Evolutionary conservation across 495 filamentous ascomycete genomes (phyloP).

Genomic region (Trichoderma orchidacearum): DNA sequence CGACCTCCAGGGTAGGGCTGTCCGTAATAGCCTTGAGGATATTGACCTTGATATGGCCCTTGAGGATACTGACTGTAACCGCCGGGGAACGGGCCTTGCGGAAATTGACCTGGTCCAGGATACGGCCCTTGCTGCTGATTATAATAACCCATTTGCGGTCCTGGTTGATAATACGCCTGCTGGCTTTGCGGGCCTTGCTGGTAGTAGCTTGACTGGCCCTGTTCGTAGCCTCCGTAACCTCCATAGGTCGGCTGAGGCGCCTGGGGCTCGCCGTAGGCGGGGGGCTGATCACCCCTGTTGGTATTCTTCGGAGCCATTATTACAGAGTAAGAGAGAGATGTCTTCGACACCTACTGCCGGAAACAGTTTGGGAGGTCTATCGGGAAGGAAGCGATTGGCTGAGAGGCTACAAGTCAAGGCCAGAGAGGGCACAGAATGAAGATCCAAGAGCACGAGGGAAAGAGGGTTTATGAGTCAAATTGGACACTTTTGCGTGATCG

Average conservation of each 20-base stretch:
- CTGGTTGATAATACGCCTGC: slow-evolving; percentile 20
- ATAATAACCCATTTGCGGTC: slow-evolving; percentile 28
- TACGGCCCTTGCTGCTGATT: slow-evolving; percentile 13
- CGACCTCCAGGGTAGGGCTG: slow-evolving; percentile 8
- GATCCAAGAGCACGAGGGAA: no score
- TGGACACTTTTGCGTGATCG: background rate
- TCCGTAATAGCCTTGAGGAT: slow-evolving; percentile 12
- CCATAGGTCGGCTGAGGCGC: background rate
- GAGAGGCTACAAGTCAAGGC: no score
- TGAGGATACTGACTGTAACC: slow-evolving; percentile 10
- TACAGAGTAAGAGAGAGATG: no score
- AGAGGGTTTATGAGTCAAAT: background rate
- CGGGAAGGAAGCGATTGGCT: no score
- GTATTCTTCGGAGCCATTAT: background rate
- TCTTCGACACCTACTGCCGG: no score
- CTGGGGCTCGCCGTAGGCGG: background rate
- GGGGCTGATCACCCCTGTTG: background rate
- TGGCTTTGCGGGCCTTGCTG: slow-evolving; percentile 9
- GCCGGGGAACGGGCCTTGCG: slow-evolving; percentile 8
- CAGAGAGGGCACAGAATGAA: no score
- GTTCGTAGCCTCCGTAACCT: background rate
- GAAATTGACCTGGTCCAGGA: slow-evolving; percentile 7
- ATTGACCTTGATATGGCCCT: slow-evolving; percentile 8
- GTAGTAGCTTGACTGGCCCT: slow-evolving; percentile 4
- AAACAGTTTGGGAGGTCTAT: no score